A percentile compares a stretch with the other conserved stretches of the same genome.
phyloP scores from a whole-genome alignment of 176 grass and related monocot genomes.

The Musa beccarii region DNA sequence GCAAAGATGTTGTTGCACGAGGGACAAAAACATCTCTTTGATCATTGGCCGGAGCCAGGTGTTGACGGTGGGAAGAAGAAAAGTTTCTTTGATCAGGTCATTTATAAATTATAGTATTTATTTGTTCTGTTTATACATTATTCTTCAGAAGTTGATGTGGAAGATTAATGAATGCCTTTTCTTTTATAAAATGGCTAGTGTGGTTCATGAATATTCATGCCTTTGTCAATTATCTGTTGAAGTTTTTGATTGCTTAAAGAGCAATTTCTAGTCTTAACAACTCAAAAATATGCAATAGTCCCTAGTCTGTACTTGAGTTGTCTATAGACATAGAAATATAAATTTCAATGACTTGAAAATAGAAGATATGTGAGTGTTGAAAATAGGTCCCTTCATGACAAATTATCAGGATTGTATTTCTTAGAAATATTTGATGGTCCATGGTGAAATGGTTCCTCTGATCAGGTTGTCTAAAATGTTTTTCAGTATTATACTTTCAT shows the following conservation, averaged over 20 bases:
- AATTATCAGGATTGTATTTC: no score
- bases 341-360: neutral
- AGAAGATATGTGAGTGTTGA: no score
- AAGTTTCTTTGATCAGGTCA: slow-evolving; percentile 75
- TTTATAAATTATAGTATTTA: slow-evolving; percentile 10
- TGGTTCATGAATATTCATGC: neutral
- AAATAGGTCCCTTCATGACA: no score
- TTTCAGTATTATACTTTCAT: no score
- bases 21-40: slow-evolving; percentile 65
- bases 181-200: neutral
- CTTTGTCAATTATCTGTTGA: neutral
- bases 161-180: neutral
- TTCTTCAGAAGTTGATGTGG: neutral
- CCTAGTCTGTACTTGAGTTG: no score
- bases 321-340: neutral
- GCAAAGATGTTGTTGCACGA: slow-evolving; percentile 57
- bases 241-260: neutral
- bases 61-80: slow-evolving; percentile 57
- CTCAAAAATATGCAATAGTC: neutral
- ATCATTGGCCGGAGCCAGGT: slow-evolving; percentile 63
- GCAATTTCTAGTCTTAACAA: neutral
- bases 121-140: neutral
- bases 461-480: no score
- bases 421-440: no score
- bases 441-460: no score